phyloP scores from a whole-genome alignment of 495 filamentous ascomycete genomes.

The Entonaema liquescens region DNA sequence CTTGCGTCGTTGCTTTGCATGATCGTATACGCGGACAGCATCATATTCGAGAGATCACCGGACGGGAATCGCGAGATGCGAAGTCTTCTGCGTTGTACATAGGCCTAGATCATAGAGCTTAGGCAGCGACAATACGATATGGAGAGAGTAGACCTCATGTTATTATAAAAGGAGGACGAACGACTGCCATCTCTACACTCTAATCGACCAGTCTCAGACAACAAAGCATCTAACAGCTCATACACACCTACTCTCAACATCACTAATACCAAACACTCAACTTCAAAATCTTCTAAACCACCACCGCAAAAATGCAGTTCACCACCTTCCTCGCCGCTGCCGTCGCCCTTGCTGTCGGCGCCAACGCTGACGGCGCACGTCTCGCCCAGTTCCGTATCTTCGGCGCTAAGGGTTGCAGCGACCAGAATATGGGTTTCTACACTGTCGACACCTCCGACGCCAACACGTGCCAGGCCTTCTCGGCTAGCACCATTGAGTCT shows the following conservation, averaged over 20 bases:
- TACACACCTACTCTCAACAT: slow-evolving; percentile 11
- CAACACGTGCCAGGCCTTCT: slow-evolving; percentile 34
- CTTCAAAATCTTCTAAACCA: neutral
- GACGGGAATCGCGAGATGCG: slow-evolving; percentile 5
- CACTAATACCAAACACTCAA: slow-evolving; percentile 2
- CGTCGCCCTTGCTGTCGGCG: slow-evolving; percentile 34
- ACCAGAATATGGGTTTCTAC: slow-evolving; percentile 44
- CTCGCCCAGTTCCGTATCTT: slow-evolving; percentile 45
- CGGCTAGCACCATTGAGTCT: slow-evolving; percentile 17
- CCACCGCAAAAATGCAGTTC: slow-evolving; percentile 44
- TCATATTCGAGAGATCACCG: slow-evolving; percentile 30
- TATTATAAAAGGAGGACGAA: slow-evolving; percentile 27
- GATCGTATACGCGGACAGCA: slow-evolving; percentile 23
- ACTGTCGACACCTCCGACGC: slow-evolving; percentile 39
- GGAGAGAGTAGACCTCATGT: slow-evolving; percentile 5
- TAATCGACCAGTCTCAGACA: slow-evolving; percentile 17
- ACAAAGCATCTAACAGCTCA: neutral
- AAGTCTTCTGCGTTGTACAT: neutral
- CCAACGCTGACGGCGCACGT: slow-evolving; percentile 39
- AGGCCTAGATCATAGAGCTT: neutral
- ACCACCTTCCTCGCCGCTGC: slow-evolving; percentile 34
- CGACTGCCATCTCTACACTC: slow-evolving; percentile 7
- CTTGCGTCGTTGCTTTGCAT: slow-evolving; percentile 29
- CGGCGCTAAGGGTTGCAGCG: slow-evolving; percentile 33
- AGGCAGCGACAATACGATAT: neutral